phyloP scores from a whole-genome alignment of 768 basidiomycete genomes.

The Dioszegia crocea region DNA sequence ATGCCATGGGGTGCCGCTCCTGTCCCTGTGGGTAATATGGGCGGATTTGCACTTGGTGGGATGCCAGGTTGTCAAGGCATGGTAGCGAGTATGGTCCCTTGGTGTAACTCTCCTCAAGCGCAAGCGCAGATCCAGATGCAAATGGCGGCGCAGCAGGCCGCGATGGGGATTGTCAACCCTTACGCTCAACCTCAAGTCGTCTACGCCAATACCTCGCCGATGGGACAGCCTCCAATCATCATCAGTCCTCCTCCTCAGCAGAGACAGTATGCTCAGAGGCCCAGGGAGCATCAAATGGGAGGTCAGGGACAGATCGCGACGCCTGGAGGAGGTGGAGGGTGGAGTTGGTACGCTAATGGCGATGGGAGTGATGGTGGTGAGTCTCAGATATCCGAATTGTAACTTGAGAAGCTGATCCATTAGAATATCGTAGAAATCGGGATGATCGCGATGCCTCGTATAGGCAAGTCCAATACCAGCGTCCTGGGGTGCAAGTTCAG shows the following conservation, averaged over 20 bases:
- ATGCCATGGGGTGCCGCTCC: constrained; percentile 3
- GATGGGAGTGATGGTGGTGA: constrained; percentile 5
- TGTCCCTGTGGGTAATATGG: not conserved
- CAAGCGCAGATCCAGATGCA: not conserved
- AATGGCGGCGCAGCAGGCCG: too few species aligned
- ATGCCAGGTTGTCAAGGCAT: constrained; percentile 33
- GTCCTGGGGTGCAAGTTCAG: constrained; percentile 37
- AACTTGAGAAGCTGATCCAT: too few species aligned
- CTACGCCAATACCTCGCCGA: constrained; percentile 1
- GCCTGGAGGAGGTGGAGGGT: constrained; percentile 29
- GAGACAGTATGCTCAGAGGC: too few species aligned
- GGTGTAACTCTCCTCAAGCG: constrained; percentile 19
- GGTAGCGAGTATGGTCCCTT: constrained; percentile 25
- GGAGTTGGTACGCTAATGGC: constrained; percentile 42
- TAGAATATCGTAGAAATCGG: too few species aligned
- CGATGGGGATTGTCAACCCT: too few species aligned
- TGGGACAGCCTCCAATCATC: not conserved
- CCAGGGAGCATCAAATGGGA: constrained; percentile 29
- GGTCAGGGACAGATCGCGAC: constrained; percentile 36
- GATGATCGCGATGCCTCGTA: not conserved
- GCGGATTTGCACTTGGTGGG: constrained; percentile 7
- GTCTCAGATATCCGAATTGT: too few species aligned
- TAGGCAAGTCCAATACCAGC: constrained; percentile 25
- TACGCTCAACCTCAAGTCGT: constrained; percentile 13
- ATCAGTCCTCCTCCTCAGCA: not conserved